Conservation (phyloP, 225 moss, liverwort and hornwort genomes). For the Polytrichum commune region DNA sequence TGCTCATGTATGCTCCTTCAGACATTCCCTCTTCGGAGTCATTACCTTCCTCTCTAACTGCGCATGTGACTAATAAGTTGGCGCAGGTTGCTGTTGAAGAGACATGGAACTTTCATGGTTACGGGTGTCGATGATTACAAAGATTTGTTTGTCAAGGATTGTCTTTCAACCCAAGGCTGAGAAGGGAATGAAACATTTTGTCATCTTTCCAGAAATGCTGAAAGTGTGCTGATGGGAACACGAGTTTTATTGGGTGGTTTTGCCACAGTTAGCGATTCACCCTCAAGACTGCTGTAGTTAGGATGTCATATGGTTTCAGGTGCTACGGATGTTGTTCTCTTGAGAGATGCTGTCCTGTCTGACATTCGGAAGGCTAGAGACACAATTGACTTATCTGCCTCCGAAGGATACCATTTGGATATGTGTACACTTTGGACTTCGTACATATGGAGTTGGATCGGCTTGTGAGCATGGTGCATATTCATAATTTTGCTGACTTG, state of each 20-base stretch:
- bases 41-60: not conserved
- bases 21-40: not conserved
- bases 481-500: too few species aligned
- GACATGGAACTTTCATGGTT: too few species aligned
- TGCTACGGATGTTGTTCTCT: constrained; percentile 40
- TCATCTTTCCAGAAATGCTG: constrained; percentile 41
- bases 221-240: constrained; percentile 41
- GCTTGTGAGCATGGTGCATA: too few species aligned
- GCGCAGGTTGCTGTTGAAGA: too few species aligned
- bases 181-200: too few species aligned
- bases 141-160: too few species aligned
- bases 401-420: too few species aligned
- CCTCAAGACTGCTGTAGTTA: constrained; percentile 49
- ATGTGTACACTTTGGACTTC: too few species aligned
- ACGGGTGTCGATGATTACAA: too few species aligned
- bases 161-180: too few species aligned
- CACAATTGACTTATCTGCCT: not conserved
- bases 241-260: constrained; percentile 41
- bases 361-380: constrained; percentile 48
- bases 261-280: constrained; percentile 41
- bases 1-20: constrained; percentile 34
- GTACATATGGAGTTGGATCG: too few species aligned
- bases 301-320: constrained; percentile 64
- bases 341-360: constrained; percentile 42
- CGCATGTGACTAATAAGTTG: too few species aligned